Evolutionary conservation across 2,329 filamentous ascomycete species (phyloP), one percentile per base, ranked within the genome.

Genomic region (Penicillium digitatum): DNA sequence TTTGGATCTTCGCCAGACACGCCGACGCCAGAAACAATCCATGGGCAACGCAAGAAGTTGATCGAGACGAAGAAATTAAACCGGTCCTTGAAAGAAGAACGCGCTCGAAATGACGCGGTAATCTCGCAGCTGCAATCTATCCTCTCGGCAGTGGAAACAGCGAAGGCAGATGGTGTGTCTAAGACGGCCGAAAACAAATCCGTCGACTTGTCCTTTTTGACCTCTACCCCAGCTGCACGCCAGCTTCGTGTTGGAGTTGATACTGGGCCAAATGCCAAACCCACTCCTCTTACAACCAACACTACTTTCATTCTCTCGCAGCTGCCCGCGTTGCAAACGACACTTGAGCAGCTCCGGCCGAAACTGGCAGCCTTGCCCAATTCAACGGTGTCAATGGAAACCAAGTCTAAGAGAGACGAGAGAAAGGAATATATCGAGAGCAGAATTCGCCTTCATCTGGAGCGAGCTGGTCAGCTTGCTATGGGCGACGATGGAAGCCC

Each of bases 391-490:
- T 72, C 72, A 3, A 68, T 69, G 29, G 70, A 76, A 55, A 65
- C 64, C 45, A 72, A 79, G 59, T 81, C 81, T 43, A 89, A 85
- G 76, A 81, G 86, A 37, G 82, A 85, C 50, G 86, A 94, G 70
- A 80, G 93, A 57, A 80, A 87, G 54, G 82, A 88, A 62, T 97
- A 97, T 70, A 86, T 97, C 46, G 92, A 96, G 74, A 82, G 82
- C 51, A 86, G 91, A 66, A 89, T 89, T 48, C 79, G 84, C 62
- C 81, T 88, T 56, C 89, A 95, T 69, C 76, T 96, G 38, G 89
- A 95, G 75, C 70, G 76, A 24, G 67, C 72, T 39, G 75, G 75
- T 8, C 72, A 74, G 54, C 56, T 75, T 46, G 64, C 69, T 7
- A 64, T 71, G 51, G 66, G 69, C 10, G 61, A 66, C 29, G 68